A percentile compares a stretch with the other conserved stretches of the same genome.
These are phyloP conservation scores for Kodamaea sagamina DNA, from an alignment of 805 yeast genomes.

Conservation along the genomic window DNA sequence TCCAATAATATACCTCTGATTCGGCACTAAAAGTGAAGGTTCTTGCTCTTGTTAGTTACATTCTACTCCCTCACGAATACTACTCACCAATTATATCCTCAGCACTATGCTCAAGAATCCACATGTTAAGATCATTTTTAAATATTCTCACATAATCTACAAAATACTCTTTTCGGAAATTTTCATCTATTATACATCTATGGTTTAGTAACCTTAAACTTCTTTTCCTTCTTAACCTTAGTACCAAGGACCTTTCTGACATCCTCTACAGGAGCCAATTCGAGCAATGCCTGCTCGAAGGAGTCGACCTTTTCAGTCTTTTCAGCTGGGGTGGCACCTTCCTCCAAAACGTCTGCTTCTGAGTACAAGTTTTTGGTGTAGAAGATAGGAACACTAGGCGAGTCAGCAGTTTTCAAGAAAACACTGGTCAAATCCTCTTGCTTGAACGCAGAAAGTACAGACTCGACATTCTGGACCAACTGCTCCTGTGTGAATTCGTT, in stretches of 20 bases:
- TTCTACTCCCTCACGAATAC: too few species aligned
- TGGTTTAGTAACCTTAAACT: conserved; percentile 19
- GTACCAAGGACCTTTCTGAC: conserved; percentile 55
- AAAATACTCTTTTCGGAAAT: not conserved
- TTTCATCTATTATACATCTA: conserved; percentile 5
- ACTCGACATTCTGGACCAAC: conserved; percentile 60
- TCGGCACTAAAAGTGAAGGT: conserved; percentile 11
- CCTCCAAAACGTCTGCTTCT: conserved; percentile 51
- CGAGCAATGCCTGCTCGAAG: conserved; percentile 78
- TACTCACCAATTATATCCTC: conserved; percentile 3
- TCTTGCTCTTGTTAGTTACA: conserved; percentile 1
- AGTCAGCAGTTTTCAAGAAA: conserved; percentile 62
- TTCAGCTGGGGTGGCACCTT: conserved; percentile 22
- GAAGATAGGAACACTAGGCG: conserved; percentile 86
- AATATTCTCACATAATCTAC: conserved; percentile 5
- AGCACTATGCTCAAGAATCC: conserved; percentile 1
- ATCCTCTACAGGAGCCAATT: conserved; percentile 74
- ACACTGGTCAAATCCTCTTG: conserved; percentile 53
- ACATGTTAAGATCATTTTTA: not conserved
- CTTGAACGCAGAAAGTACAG: conserved; percentile 52
- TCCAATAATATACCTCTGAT: conserved; percentile 26
- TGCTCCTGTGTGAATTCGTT: conserved; percentile 44
- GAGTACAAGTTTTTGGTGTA: conserved; percentile 57
- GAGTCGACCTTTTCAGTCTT: conserved; percentile 25
- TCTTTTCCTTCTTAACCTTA: conserved; percentile 12